Percentiles rank a stretch among this genome's conserved stretches.
These are phyloP conservation scores for Fusarium sp. DNA, from an alignment of 2,329 filamentous ascomycete species.

Conservation along the genomic window DNA sequence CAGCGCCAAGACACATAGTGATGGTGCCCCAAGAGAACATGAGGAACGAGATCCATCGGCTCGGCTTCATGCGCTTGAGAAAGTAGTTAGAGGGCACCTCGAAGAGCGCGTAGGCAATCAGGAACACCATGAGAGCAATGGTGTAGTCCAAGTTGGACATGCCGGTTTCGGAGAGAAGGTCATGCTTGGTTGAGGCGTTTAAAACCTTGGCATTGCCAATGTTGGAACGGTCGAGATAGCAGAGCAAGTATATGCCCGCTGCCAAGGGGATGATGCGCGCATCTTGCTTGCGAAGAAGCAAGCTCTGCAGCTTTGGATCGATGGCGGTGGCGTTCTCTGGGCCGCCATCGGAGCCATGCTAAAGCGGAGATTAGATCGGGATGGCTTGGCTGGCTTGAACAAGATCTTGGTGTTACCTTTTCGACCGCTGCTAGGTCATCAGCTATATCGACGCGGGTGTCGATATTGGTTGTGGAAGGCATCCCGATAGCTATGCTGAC, in stretches of 20 bases:
- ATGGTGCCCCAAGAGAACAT: constrained; percentile 51
- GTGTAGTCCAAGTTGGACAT: constrained; percentile 66
- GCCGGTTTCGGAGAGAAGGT: constrained; percentile 59
- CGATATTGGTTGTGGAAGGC: constrained; percentile 13
- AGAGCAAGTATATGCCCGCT: constrained; percentile 51
- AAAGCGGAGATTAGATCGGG: constrained; percentile 3
- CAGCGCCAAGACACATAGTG: constrained; percentile 57
- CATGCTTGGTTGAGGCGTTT: constrained; percentile 49
- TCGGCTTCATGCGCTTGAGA: constrained; percentile 61
- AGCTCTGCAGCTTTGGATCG: constrained; percentile 13
- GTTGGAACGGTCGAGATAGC: constrained; percentile 65
- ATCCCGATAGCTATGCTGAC: not conserved
- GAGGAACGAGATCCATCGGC: constrained; percentile 56
- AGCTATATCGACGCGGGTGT: constrained; percentile 10
- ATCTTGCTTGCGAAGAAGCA: constrained; percentile 34
- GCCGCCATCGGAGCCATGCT: constrained; percentile 21
- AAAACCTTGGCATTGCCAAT: constrained; percentile 57
- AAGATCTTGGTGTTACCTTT: constrained; percentile 11
- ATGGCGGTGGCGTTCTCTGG: constrained; percentile 8
- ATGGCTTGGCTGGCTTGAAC: not conserved
- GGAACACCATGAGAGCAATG: constrained; percentile 54
- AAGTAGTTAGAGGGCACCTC: constrained; percentile 59
- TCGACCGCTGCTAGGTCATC: constrained; percentile 9
- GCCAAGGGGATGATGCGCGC: constrained; percentile 37
- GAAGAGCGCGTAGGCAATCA: constrained; percentile 67